Evolutionary conservation across 495 filamentous ascomycete genomes (phyloP).

Genomic region (Neurospora sp.): DNA sequence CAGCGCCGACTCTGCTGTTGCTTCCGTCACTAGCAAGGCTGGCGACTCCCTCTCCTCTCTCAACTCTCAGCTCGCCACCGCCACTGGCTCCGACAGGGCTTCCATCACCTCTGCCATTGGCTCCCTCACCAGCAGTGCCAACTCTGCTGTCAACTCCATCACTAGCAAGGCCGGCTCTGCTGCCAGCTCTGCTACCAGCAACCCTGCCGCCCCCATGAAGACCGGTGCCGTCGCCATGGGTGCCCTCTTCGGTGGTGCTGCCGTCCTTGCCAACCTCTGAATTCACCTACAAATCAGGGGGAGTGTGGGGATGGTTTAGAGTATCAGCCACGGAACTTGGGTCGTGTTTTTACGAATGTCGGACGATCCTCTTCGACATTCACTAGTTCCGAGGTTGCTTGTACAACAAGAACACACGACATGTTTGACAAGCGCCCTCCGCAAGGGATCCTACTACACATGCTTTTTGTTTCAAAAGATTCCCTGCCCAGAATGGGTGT

Average conservation of each 20-base stretch:
- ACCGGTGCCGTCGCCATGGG: constrained; percentile 28
- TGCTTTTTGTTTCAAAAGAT: background rate
- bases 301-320: background rate
- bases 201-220: constrained; percentile 9
- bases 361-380: background rate
- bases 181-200: background rate
- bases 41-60: constrained; percentile 5
- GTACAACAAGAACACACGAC: background rate
- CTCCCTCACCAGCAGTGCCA: constrained; percentile 8
- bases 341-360: background rate
- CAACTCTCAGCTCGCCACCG: constrained; percentile 15
- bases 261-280: constrained; percentile 20
- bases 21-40: constrained; percentile 12
- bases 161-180: constrained; percentile 5
- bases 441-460: background rate
- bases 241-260: constrained; percentile 27
- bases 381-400: background rate
- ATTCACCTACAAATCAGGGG: background rate
- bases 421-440: background rate
- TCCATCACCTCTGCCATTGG: constrained; percentile 14
- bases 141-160: constrained; percentile 6
- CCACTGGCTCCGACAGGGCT: constrained; percentile 13
- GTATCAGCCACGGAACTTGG: background rate
- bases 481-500: background rate
- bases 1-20: constrained; percentile 4